Conservation (phyloP, 106 monocot genomes). For the Alisma plantagoaquatica region DNA sequence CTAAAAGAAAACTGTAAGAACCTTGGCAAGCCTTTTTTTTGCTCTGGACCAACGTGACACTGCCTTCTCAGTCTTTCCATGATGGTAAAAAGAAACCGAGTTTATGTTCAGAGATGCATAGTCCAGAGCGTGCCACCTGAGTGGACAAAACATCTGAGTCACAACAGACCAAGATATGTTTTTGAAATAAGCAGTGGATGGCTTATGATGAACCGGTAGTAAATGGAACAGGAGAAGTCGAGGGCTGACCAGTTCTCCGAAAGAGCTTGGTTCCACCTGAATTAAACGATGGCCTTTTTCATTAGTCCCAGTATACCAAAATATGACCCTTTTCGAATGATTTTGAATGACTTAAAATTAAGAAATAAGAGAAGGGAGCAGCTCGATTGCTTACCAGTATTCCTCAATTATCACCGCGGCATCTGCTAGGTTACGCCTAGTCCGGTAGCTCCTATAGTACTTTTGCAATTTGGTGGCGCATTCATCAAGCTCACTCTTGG, state of each 20-base stretch:
- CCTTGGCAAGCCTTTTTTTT: conserved; percentile 69
- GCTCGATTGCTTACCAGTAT: conserved; percentile 27
- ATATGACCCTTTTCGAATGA: too few species aligned
- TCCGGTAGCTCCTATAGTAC: conserved; percentile 75
- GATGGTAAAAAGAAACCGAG: conserved; percentile 62
- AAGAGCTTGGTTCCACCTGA: too few species aligned
- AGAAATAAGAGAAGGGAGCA: background rate
- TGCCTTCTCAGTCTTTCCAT: conserved; percentile 43
- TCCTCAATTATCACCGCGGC: conserved; percentile 77
- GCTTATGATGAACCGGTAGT: background rate
- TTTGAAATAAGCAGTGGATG: background rate
- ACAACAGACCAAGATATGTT: too few species aligned
- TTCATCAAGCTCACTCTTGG: conserved; percentile 44
- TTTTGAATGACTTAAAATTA: background rate
- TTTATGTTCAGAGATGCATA: conserved; percentile 61
- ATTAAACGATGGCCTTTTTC: too few species aligned
- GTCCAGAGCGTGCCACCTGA: conserved; percentile 57
- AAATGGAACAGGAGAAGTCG: background rate
- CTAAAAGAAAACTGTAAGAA: conserved; percentile 14
- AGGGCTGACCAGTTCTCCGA: background rate
- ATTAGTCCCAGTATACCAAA: too few species aligned
- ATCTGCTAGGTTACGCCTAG: conserved; percentile 60
- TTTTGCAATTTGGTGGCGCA: conserved; percentile 69
- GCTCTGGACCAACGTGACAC: conserved; percentile 71
- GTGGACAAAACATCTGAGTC: too few species aligned